A percentile compares a stretch with the other conserved stretches of the same genome.
These are phyloP conservation scores for Klebsormidium nitens DNA, from an alignment of 139 green algal genomes.

Conservation along the genomic window DNA sequence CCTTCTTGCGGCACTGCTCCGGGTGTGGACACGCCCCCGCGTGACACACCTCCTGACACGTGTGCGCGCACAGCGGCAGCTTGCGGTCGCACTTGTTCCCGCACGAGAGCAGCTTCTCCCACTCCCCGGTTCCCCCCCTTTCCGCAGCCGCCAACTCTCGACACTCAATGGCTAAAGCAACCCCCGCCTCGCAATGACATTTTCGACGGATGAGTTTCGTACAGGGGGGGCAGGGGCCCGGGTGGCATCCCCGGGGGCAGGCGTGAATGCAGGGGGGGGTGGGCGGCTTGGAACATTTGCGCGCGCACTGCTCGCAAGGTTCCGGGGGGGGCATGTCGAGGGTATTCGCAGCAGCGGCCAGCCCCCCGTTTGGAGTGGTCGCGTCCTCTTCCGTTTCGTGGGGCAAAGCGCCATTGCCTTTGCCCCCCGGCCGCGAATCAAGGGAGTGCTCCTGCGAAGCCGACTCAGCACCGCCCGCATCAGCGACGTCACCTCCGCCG, in stretches of 20 bases:
- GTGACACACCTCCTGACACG: conserved; percentile 35
- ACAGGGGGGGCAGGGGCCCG: conserved; percentile 20
- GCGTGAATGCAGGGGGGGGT: conserved; percentile 24
- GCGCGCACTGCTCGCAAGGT: background rate
- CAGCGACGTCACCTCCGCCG: background rate
- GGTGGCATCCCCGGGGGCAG: conserved; percentile 18
- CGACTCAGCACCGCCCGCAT: conserved; percentile 13
- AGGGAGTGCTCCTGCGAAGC: background rate
- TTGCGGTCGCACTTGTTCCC: conserved; percentile 25
- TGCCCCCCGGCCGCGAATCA: no score
- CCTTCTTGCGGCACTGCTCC: conserved; percentile 32
- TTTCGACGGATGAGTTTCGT: background rate
- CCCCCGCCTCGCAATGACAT: conserved; percentile 28
- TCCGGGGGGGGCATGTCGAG: background rate
- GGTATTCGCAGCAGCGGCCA: background rate
- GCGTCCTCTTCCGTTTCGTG: no score
- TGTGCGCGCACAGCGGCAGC: conserved; percentile 32
- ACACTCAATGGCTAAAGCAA: conserved; percentile 16
- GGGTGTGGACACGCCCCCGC: conserved; percentile 23
- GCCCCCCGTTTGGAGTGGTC: background rate
- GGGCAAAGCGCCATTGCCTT: no score
- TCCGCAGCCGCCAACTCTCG: background rate
- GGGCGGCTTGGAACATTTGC: conserved; percentile 2
- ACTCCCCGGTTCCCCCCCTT: background rate
- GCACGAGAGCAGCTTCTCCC: conserved; percentile 22